Conservation (phyloP, 306 rosid species). For the Aeschynomene evenia region DNA sequence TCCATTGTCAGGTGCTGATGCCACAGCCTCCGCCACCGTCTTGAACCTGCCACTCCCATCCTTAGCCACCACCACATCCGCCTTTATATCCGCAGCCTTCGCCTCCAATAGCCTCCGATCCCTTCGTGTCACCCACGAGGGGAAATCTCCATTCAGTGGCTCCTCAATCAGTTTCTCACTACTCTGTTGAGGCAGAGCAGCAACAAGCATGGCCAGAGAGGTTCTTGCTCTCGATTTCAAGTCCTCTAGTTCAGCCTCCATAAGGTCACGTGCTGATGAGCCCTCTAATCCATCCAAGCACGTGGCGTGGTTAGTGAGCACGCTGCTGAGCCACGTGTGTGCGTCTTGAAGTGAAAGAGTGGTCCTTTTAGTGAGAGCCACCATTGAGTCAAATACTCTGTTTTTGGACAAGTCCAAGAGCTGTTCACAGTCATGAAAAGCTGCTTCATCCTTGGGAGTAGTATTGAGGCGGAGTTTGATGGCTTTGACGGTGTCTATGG, state of each 20-base stretch:
- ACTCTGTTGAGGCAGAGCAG: conserved; percentile 24
- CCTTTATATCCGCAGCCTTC: conserved; percentile 26
- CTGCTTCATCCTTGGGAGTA: conserved; percentile 33
- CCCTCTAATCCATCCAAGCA: conserved; percentile 60
- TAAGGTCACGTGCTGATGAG: not conserved
- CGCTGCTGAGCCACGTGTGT: conserved; percentile 63
- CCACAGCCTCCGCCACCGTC: conserved; percentile 64
- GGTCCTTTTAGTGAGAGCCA: conserved; percentile 30
- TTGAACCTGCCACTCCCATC: conserved; percentile 67
- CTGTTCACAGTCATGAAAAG: conserved; percentile 46
- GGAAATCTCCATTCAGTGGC: conserved; percentile 29
- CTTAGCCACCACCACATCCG: conserved; percentile 64
- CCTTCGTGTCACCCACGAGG: conserved; percentile 41
- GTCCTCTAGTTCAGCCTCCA: conserved; percentile 42
- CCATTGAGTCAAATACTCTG: conserved; percentile 41
- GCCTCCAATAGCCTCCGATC: conserved; percentile 47
- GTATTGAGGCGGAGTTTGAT: conserved; percentile 32
- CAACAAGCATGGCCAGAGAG: conserved; percentile 47
- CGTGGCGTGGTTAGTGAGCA: conserved; percentile 70
- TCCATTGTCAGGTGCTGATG: conserved; percentile 51
- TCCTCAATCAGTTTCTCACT: not conserved
- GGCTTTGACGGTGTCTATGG: conserved; percentile 26
- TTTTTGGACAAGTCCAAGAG: conserved; percentile 47
- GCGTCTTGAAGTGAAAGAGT: conserved; percentile 38
- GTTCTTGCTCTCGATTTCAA: conserved; percentile 49